Conservation (phyloP, 768 basidiomycete species). For the Boletus subparvulus region DNA sequence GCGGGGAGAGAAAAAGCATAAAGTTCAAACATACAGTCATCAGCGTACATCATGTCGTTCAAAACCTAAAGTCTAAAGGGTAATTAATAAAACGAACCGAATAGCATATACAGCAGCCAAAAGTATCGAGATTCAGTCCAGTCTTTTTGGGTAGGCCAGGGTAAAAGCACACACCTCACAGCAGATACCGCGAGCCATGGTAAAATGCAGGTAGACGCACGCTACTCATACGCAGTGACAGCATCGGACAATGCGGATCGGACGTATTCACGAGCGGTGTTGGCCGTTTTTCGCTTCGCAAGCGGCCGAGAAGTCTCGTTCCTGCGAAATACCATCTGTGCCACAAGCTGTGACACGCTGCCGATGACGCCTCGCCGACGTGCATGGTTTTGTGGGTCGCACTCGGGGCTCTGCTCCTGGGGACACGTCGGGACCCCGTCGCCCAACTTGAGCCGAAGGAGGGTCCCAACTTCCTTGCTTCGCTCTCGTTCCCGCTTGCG, state of each 20-base stretch:
- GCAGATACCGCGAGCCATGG: conserved; percentile 9
- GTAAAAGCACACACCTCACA: conserved; percentile 26
- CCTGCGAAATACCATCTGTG: conserved; percentile 48
- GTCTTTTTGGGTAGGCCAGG: conserved; percentile 7
- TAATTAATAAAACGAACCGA: conserved; percentile 6
- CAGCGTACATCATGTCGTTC: conserved; percentile 29
- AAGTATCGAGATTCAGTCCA: conserved; percentile 23
- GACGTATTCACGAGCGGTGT: conserved; percentile 20
- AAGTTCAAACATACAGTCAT: conserved; percentile 21
- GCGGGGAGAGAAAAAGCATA: conserved; percentile 19
- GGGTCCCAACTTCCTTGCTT: conserved; percentile 52
- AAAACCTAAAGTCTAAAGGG: conserved; percentile 14
- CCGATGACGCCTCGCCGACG: conserved; percentile 27
- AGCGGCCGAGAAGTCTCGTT: conserved; percentile 40
- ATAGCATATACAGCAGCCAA: conserved; percentile 11
- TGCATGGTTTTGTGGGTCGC: conserved; percentile 14
- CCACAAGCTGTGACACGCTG: conserved; percentile 43
- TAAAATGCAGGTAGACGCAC: conserved; percentile 7
- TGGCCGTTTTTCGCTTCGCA: conserved; percentile 34
- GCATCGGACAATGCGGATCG: conserved; percentile 32
- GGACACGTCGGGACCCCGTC: conserved; percentile 24
- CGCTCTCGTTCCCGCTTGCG: conserved; percentile 55
- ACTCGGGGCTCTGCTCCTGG: conserved; percentile 27
- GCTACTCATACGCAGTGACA: conserved; percentile 15
- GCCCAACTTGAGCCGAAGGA: conserved; percentile 55